Evolutionary conservation across 257 asterid genomes (phyloP).

Genomic region (Apocynum venetum): DNA sequence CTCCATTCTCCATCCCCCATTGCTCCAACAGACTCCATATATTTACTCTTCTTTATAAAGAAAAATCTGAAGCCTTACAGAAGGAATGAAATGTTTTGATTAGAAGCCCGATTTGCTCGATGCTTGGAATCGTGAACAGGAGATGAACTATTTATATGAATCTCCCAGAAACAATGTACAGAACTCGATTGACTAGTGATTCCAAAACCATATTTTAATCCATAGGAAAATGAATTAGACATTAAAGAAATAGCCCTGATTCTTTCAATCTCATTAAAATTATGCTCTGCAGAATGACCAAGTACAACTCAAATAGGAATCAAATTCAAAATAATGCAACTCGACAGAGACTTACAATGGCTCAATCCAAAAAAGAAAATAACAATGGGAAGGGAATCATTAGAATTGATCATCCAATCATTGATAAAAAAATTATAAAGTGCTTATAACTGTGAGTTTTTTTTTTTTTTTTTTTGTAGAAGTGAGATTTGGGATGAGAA

Average conservation of each 20-base stretch:
- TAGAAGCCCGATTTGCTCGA: conserved; percentile 24
- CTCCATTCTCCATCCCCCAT: conserved; percentile 43
- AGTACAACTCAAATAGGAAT: conserved; percentile 12
- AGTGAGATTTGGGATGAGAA: conserved; percentile 14
- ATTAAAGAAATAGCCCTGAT: neutral
- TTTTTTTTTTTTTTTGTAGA: neutral
- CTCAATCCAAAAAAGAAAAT: too few species aligned
- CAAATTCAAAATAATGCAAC: conserved; percentile 17
- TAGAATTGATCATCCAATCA: conserved; percentile 8
- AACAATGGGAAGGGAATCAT: conserved; percentile 11
- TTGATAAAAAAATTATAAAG: neutral
- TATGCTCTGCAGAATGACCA: neutral
- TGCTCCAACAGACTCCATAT: conserved; percentile 45
- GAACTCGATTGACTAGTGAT: neutral
- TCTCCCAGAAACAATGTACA: conserved; percentile 4
- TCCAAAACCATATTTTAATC: conserved; percentile 3
- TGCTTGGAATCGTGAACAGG: conserved; percentile 9
- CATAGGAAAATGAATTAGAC: neutral
- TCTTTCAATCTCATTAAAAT: neutral
- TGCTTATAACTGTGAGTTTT: neutral
- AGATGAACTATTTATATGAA: conserved; percentile 34
- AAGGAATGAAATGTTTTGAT: neutral
- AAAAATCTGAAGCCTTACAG: neutral
- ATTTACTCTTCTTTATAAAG: too few species aligned
- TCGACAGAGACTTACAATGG: neutral